A percentile compares a stretch with the other conserved stretches of the same genome.
Evolutionary conservation across 75 land plant species (phyloP).

Genomic region (Adiantum capillusveneris): DNA sequence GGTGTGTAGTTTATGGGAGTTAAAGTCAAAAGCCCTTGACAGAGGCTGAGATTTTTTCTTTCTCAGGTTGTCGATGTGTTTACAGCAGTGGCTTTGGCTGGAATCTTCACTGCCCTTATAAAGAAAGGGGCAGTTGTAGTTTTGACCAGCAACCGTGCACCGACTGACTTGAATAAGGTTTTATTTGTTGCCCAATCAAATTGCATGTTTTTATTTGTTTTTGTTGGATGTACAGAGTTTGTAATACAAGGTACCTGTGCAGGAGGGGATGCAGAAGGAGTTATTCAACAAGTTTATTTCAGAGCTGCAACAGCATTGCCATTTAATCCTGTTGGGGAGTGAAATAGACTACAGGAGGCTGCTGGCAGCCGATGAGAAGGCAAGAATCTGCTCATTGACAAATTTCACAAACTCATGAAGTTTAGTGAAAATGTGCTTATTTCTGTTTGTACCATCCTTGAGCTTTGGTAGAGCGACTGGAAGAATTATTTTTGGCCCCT

Average conservation of each 20-base stretch:
- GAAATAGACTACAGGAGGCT: slow-evolving; percentile 85
- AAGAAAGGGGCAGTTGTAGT: slow-evolving; percentile 77
- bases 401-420: neutral
- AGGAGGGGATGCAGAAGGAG: slow-evolving; percentile 96
- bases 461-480: neutral
- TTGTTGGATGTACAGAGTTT: too few species aligned
- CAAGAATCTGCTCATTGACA: too few species aligned
- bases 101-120: slow-evolving; percentile 74
- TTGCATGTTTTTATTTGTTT: neutral
- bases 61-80: slow-evolving; percentile 94
- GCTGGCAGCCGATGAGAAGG: slow-evolving; percentile 48
- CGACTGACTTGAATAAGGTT: slow-evolving; percentile 91
- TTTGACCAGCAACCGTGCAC: slow-evolving; percentile 92
- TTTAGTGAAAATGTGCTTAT: neutral
- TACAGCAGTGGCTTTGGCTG: slow-evolving; percentile 93
- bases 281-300: slow-evolving; percentile 55
- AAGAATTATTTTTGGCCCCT: slow-evolving; percentile 75
- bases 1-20: too few species aligned
- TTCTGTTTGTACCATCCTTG: neutral
- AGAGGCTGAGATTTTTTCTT: neutral
- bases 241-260: too few species aligned
- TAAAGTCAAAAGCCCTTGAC: neutral
- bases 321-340: slow-evolving; percentile 52
- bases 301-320: slow-evolving; percentile 58
- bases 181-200: neutral